Evolutionary conservation across 164 flowering plant species (phyloP).

Genomic region (Nymphaea colorata): DNA sequence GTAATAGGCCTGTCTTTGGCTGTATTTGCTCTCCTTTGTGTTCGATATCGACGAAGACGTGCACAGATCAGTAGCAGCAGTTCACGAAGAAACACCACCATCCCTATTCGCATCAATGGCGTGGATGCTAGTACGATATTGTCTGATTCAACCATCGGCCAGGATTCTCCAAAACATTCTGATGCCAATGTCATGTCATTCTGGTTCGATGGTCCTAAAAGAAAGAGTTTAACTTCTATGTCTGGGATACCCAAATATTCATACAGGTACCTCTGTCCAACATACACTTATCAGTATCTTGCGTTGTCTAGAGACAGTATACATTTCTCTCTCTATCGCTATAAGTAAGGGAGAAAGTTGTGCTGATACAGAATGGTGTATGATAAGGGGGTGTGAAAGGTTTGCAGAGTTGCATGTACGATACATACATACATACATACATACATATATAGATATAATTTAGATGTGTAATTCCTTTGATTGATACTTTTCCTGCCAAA

Average conservation of each 20-base stretch:
- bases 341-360: too few relatives aligned
- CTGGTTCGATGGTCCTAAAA: conserved; percentile 70
- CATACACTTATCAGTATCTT: too few relatives aligned
- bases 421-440: too few relatives aligned
- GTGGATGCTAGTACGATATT: conserved; percentile 52
- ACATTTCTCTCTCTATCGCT: too few relatives aligned
- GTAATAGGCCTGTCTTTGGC: conserved; percentile 82
- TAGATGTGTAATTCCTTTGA: neutral
- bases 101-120: conserved; percentile 81
- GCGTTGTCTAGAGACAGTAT: too few relatives aligned
- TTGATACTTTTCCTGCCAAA: neutral
- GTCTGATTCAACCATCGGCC: conserved; percentile 78
- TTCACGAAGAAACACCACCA: conserved; percentile 62
- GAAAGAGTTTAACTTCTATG: conserved; percentile 44
- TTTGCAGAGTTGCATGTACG: too few relatives aligned
- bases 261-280: conserved; percentile 49
- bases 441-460: too few relatives aligned
- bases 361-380: too few relatives aligned
- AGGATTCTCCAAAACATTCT: conserved; percentile 65
- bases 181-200: conserved; percentile 31
- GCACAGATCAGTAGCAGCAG: conserved; percentile 83
- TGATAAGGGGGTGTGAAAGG: too few relatives aligned
- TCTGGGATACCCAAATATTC: conserved; percentile 89
- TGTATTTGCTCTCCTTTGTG: conserved; percentile 44
- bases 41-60: conserved; percentile 53